Percentiles rank a stretch among this genome's conserved stretches.
Evolutionary conservation across 306 rosid species (phyloP).

Genomic region (Prunus fruticosa): DNA sequence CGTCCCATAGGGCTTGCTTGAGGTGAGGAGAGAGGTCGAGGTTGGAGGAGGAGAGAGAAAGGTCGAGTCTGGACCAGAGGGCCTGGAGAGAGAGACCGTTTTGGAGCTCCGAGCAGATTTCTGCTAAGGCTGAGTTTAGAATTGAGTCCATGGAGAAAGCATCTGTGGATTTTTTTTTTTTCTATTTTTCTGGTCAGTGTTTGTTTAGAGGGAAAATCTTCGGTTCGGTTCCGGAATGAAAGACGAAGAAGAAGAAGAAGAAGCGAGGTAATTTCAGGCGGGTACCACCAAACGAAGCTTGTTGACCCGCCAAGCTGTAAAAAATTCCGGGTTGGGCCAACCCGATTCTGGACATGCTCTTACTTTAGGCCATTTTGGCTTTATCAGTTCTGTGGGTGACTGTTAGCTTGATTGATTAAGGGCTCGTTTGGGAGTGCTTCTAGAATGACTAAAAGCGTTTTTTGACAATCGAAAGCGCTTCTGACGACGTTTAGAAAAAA

Average conservation of each 20-base stretch:
- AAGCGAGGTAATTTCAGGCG: not conserved
- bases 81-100: conserved; percentile 29
- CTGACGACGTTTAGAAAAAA: accelerated
- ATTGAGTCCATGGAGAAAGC: conserved; percentile 37
- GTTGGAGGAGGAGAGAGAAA: conserved; percentile 28
- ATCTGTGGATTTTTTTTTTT: not conserved
- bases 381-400: too few relatives aligned
- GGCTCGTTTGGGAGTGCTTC: too few relatives aligned
- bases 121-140: conserved; percentile 42
- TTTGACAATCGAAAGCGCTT: too few relatives aligned
- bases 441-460: too few relatives aligned
- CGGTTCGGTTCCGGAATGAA: not conserved
- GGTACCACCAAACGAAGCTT: not conserved
- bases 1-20: conserved; percentile 55
- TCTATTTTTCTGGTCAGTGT: not conserved
- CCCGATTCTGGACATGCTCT: too few relatives aligned
- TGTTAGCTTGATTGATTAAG: too few relatives aligned
- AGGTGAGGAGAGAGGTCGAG: conserved; percentile 45
- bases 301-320: too few relatives aligned
- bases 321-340: too few relatives aligned
- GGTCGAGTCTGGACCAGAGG: conserved; percentile 45
- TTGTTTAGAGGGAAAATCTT: not conserved
- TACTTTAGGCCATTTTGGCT: too few relatives aligned
- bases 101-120: conserved; percentile 44
- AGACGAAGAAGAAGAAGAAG: not conserved